These are phyloP conservation scores for Mycena galopus DNA, from an alignment of 768 basidiomycete genomes.

Conservation along the genomic window DNA sequence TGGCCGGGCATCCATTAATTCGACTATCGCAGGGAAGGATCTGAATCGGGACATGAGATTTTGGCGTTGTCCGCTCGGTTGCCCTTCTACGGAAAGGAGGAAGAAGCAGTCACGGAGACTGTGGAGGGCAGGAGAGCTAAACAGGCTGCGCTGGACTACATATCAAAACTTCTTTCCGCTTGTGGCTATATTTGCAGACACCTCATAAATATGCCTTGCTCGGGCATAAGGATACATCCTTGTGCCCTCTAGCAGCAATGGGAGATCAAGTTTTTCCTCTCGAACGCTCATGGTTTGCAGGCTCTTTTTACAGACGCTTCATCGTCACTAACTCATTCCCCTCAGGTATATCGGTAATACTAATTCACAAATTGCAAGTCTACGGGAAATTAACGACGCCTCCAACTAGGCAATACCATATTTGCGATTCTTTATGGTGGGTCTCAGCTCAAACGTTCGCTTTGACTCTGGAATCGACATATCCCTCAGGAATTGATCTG, in stretches of 20 bases:
- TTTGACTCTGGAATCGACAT: background rate
- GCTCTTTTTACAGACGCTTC: background rate
- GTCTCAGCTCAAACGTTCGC: background rate
- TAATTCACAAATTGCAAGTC: constrained; percentile 21
- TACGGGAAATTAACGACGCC: too few relatives aligned
- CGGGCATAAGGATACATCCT: background rate
- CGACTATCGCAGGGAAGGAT: background rate
- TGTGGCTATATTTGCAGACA: constrained; percentile 22
- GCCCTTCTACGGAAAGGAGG: background rate
- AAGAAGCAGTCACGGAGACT: background rate
- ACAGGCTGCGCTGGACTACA: background rate
- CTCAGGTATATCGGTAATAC: constrained; percentile 6
- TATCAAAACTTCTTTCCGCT: constrained; percentile 14
- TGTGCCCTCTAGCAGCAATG: constrained; percentile 4
- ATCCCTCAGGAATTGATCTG: constrained; percentile 20
- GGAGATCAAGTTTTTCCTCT: constrained; percentile 22
- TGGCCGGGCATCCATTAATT: background rate
- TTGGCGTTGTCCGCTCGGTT: background rate
- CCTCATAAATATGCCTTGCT: constrained; percentile 7
- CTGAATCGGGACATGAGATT: background rate
- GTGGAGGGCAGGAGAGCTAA: background rate
- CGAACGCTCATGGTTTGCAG: constrained; percentile 14
- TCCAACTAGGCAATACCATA: constrained; percentile 22
- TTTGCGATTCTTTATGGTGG: constrained; percentile 29
- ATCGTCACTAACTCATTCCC: background rate